Evolutionary conservation across 345 rosid genomes (phyloP).

Genomic region (Laguncularia racemosa): DNA sequence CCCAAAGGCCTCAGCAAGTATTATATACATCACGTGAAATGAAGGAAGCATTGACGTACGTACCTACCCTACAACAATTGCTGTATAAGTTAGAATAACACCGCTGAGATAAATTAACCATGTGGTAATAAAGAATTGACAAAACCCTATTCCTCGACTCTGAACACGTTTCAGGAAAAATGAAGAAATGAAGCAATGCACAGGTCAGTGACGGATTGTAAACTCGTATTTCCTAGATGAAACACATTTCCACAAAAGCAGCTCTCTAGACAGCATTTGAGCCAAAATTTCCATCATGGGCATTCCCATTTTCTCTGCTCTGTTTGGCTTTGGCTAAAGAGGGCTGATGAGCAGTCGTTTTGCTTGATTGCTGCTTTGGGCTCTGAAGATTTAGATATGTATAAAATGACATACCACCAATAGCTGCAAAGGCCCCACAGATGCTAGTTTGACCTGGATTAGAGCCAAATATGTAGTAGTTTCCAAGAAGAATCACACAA

Average conservation of each 20-base stretch:
- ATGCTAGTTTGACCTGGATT: conserved; percentile 60
- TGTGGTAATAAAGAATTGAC: too few relatives aligned
- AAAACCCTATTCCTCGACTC: too few relatives aligned
- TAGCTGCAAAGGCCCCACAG: conserved; percentile 57
- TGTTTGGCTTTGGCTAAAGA: conserved; percentile 35
- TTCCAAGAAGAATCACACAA: conserved; percentile 60
- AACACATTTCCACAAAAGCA: background rate
- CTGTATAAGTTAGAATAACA: too few relatives aligned
- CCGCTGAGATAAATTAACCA: too few relatives aligned
- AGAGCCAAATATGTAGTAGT: conserved; percentile 46
- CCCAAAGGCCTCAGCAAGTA: too few relatives aligned
- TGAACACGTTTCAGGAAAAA: too few relatives aligned
- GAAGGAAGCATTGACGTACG: too few relatives aligned
- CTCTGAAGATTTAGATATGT: conserved; percentile 41
- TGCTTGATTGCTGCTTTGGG: conserved; percentile 28
- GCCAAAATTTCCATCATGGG: conserved; percentile 20
- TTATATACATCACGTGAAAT: too few relatives aligned
- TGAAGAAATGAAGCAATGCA: too few relatives aligned
- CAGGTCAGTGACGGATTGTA: background rate
- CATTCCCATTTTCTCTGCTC: conserved; percentile 35
- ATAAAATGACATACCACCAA: conserved; percentile 58
- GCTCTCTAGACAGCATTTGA: conserved; percentile 7
- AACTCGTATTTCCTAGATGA: background rate
- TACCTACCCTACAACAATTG: too few relatives aligned
- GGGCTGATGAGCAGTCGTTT: conserved; percentile 18